Evolutionary conservation across 805 yeast species (phyloP), one percentile per base, ranked within the genome.

Genomic region (Lipomyces yamadae): DNA sequence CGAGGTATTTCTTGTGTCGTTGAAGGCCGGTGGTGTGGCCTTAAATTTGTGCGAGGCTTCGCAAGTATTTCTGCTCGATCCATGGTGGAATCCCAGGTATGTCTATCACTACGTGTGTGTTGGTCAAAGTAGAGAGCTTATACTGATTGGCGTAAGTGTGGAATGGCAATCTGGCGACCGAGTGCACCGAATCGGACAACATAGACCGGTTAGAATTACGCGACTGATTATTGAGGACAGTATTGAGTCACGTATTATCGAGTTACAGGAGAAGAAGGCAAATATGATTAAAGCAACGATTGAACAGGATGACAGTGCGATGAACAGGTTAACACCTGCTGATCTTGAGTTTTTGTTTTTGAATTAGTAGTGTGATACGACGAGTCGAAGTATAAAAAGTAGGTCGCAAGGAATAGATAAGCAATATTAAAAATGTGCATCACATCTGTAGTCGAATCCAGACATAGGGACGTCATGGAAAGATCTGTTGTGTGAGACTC

Each of bases 21-120:
- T 95, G 73, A 95, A 95, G 76, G 99, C 99, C 0, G 99, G 99
- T 72, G 99, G 99, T 79, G 99, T 95, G 55, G 99, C 99, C 0
- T 82, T 95, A 71, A 95, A 95, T 76, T 82, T 95, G 70, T 94
- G 97, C 75, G 99, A 96, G 74, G 98, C 99, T 0, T 92, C 96
- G 2, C 98, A 94, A 74, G 98, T 95, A 58, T 95, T 95, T 72
- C 83, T 95, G 56, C 82, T 95, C 82, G 99, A 95, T 74, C 98
- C 98, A 45, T 95, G 99, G 99, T 95, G 99, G 98, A 96, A 95
- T 76, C 98, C 98, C 0, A 90, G 66, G 66, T 58, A 33, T n/a
- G 61, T 56, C 10, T 13, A 11, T 6, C 13, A 15, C 13, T 30
- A 39, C 13, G 33, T 54, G 4, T 39, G 4, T 57, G 3, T 8